Base-by-base conservation (phyloP, 2,329 filamentous ascomycete species). In the Aspergillus piperis region DNA sequence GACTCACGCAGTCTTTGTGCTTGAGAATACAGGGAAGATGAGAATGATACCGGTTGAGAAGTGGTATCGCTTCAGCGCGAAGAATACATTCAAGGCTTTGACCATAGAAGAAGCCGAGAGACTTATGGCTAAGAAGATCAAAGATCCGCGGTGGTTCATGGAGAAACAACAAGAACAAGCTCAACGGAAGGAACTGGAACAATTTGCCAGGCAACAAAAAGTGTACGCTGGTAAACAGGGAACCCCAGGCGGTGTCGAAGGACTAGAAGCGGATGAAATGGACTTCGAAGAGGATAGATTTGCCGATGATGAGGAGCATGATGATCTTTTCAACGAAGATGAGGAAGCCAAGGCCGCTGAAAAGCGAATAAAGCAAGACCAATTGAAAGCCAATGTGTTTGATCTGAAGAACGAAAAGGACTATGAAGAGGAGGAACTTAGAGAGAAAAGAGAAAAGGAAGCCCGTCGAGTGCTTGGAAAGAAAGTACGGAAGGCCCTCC, bases 41-140 rank as follows among this genome's bases (percentile, higher is more conserved):
- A 88, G 88, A 60, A 90, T 98, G 87, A 83, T 96, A 2, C 96
- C 96, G 0, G 79, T 98, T 17, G 94, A 99, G 77, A 96, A 97
- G 71, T 97, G 91, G 88, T 99, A 99, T 79, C 90, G 91, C 47
- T 79, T 79, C 54, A 78, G 63, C 53, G 75, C 75, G 30, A 79
- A 78, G 59, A 77, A 72, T 58, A 86, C 89, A 10, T 94, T 95
- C 71, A 88, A 89, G 72, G 84, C 87, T 0, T 86, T 93, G 74
- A 89, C 87, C 0, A 87, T 93, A 10, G 93, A 96, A 63, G 89
- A 96, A 72, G 91, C 91, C 0, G 93, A 98, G 73, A 89, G 89
- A 58, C 83, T 88, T 59, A 92, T 96, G 89, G 87, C 84, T 61
- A 90, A 90, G 75, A 92, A 92, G 74, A 83, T 87, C 51, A 89